Evolutionary conservation across 2,329 filamentous ascomycete species (phyloP).

Genomic region (Hypoxylon rubiginosum): DNA sequence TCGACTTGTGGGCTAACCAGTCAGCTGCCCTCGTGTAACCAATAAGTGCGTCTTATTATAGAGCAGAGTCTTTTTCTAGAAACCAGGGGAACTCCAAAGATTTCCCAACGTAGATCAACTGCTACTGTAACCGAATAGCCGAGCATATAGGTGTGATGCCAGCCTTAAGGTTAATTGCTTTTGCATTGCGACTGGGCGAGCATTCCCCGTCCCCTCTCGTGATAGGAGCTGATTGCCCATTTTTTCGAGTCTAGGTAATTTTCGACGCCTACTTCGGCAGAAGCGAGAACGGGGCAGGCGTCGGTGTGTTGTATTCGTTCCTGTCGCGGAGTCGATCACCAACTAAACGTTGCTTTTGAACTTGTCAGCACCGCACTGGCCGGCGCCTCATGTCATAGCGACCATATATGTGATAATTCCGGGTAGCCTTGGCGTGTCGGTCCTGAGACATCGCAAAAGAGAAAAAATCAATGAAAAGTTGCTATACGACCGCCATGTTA

Average conservation of each 20-base stretch:
- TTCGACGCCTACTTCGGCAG: constrained; percentile 41
- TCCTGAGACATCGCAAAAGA: constrained; percentile 30
- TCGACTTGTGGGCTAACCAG: constrained; percentile 30
- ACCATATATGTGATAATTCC: constrained; percentile 30
- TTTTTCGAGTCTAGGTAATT: constrained; percentile 27
- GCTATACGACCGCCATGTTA: constrained; percentile 17
- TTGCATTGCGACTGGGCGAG: constrained; percentile 18
- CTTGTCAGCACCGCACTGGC: constrained; percentile 40
- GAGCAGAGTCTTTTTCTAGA: constrained; percentile 30
- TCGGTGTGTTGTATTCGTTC: constrained; percentile 37
- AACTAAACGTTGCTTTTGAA: constrained; percentile 40
- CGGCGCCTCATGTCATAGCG: constrained; percentile 30
- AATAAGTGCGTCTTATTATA: constrained; percentile 28
- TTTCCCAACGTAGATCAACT: constrained; percentile 34
- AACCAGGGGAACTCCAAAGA: constrained; percentile 34
- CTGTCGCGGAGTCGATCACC: constrained; percentile 33
- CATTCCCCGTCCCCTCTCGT: constrained; percentile 7
- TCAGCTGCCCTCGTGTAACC: constrained; percentile 35
- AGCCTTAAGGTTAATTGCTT: constrained; percentile 38
- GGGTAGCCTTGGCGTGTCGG: constrained; percentile 21
- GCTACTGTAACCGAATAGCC: constrained; percentile 36
- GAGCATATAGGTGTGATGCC: constrained; percentile 32
- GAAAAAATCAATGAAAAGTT: constrained; percentile 16
- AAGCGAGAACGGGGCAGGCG: constrained; percentile 29
- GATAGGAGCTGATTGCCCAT: constrained; percentile 12